Base-by-base conservation (phyloP, 2,329 filamentous ascomycete species). In the Pseudogymnoascus sp. region DNA sequence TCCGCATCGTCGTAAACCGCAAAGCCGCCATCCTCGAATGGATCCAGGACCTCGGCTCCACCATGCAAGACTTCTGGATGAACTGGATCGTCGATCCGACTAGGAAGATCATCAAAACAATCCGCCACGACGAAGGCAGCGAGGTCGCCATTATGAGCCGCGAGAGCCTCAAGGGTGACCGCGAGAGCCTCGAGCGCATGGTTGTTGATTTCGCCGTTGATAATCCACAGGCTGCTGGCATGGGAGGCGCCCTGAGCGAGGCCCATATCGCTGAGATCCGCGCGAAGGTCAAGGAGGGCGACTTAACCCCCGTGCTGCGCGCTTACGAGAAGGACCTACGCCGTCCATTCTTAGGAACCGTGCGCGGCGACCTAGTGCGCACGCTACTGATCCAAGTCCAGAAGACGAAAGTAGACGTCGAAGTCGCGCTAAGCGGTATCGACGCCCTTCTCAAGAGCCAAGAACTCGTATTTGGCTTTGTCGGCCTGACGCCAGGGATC, bases 391-490 rank as follows among this genome's bases (percentile, higher is more conserved):
- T 99, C 62, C 95, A 99, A 73, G 88, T 99, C 38, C 95, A 99
- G 72, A 99, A 99, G 81, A 98, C 95, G 22, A 99, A 99, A 79
- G 95, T 99, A 7, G 95, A 99, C 72, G 87, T 99, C 11, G 95
- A 99, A 75, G 88, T 98, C 65, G 95, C 95, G 12, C 93, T 99
- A 78, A 91, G 90, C 65, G 95, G 95, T 16, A 99, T 99, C 68
- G 93, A 99, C 78, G 86, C 91, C 35, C 83, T 99, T 33, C 82
- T 99, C 64, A 96, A 95, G 78, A 97, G 93, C 71, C 95, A 99
- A 73, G 93, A 99, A 73, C 83, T 99, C 59, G 90, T 99, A 24
- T 99, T 99, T 77, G 95, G 91, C n/a, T 96, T 99, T 72, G 88
- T 99, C 38, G 93, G 93, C 5, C 80, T 99, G 26, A 98, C 95